Evolutionary conservation across 2,329 filamentous ascomycete genomes (phyloP), one percentile per base, ranked within the genome.

Genomic region (Cercospora zeina): DNA sequence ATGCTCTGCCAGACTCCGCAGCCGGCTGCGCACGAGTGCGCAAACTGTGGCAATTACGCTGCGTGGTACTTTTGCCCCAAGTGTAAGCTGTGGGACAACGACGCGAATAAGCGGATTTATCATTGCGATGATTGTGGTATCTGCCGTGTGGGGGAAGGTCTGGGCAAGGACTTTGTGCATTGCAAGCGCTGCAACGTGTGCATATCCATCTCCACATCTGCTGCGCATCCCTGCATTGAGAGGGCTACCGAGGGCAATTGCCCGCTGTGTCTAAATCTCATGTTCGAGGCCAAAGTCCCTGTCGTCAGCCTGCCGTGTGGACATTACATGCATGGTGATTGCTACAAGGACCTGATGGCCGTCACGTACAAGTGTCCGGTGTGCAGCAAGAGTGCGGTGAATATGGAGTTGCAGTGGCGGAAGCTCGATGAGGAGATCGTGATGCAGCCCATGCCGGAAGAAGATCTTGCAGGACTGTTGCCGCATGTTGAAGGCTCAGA

Each of bases 121-220:
- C 95, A 99, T 74, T 99, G 95, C 76, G 85, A 87, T 71, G 95
- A 97, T 72, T 99, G 95, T 76, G 95, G 95, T 4, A 96, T 99
- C 64, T 99, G 95, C 74, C 85, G 95, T 62, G 88, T 93, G 61
- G 95, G 95, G 1, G 86, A 91, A 74, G 95, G 95, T 1, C 80
- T 99, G 31, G 93, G 95, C 3, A 97, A 96, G 74, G 95, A 99
- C 74, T 99, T 96, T 74, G 93, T 96, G 72, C 95, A 99, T 77
- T 99, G 95, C 89, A 96, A 96, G 88, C 93, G 87, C 70, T 99
- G 95, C 77, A 91, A 91, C 70, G 92, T 96, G 27, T 99, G 95
- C 78, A 95, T 97, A 71, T 89, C 91, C 7, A 96, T 97, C 68
- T 87, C 89, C 2, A 91, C 92, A 62, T 88, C 91, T 71, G 86